Percentiles rank a stretch among this genome's conserved stretches.
Conservation (phyloP, 129 eudicot genomes). For the Rutidosis leptorrhynchoides region DNA sequence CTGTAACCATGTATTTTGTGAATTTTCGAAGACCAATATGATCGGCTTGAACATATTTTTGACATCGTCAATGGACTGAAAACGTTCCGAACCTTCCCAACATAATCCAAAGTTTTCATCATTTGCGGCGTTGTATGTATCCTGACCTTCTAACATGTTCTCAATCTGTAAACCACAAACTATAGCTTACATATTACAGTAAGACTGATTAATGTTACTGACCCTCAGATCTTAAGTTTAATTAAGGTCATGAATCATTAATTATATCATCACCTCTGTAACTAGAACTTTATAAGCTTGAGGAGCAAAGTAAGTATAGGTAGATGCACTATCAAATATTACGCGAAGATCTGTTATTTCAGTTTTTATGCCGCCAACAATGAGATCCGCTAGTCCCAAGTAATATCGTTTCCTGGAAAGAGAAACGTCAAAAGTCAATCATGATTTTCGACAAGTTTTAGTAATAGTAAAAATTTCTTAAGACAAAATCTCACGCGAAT, state of each 20-base stretch:
- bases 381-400: neutral
- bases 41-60: conserved; percentile 14
- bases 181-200: neutral
- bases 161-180: neutral
- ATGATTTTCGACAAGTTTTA: neutral
- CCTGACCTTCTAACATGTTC: neutral
- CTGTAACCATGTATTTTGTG: conserved; percentile 9
- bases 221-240: neutral
- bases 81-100: neutral
- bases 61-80: conserved; percentile 20
- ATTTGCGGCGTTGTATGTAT: neutral
- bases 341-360: neutral
- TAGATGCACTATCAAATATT: conserved; percentile 3
- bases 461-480: neutral
- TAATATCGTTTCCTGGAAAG: neutral
- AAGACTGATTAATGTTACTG: neutral
- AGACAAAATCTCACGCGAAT: neutral
- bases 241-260: neutral
- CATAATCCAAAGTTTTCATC: neutral
- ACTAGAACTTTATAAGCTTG: neutral
- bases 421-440: neutral
- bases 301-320: conserved; percentile 3
- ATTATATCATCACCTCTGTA: neutral
- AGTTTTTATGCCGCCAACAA: neutral
- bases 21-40: conserved; percentile 6